A percentile compares a stretch with the other conserved stretches of the same genome.
phyloP scores from a whole-genome alignment of 1,284 basidiomycete species.

The Fomitopsis palustris region DNA sequence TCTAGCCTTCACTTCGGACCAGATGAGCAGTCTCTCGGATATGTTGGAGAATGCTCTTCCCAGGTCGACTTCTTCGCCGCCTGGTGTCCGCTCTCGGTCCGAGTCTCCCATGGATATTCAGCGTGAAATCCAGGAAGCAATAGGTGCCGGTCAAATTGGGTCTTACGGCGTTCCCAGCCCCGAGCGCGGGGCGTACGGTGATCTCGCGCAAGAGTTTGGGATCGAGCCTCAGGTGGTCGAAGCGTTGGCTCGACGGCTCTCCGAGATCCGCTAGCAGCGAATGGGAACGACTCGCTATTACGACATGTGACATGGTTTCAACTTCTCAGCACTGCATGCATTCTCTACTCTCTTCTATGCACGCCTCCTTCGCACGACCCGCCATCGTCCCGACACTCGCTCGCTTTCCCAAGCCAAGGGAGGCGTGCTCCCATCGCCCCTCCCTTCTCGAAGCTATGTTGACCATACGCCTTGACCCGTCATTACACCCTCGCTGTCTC shows the following conservation, averaged over 20 bases:
- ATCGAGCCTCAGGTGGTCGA: conserved; percentile 66
- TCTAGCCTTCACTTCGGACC: conserved; percentile 60
- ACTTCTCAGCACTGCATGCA: neutral
- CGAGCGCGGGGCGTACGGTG: conserved; percentile 31
- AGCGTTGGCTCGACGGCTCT: conserved; percentile 61
- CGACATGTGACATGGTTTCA: conserved; percentile 5
- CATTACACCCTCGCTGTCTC: conserved; percentile 1
- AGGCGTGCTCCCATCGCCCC: neutral
- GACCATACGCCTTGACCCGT: neutral
- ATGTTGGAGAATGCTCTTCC: conserved; percentile 30
- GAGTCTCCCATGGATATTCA: conserved; percentile 10
- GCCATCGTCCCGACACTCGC: neutral
- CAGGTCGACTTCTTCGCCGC: conserved; percentile 25
- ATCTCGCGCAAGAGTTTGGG: conserved; percentile 69
- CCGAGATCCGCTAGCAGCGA: conserved; percentile 23
- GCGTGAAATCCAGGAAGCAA: conserved; percentile 7
- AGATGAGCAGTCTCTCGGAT: conserved; percentile 40
- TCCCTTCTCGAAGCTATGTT: conserved; percentile 1
- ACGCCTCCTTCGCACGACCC: neutral
- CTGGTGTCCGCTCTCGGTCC: conserved; percentile 13
- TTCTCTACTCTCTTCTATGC: neutral
- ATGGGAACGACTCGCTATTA: neutral
- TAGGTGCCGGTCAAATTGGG: conserved; percentile 11
- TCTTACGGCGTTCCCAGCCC: conserved; percentile 6
- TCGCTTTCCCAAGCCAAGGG: neutral